Base-by-base conservation (phyloP, 2,329 filamentous ascomycete genomes). In the Sporothrix curviconia region DNA sequence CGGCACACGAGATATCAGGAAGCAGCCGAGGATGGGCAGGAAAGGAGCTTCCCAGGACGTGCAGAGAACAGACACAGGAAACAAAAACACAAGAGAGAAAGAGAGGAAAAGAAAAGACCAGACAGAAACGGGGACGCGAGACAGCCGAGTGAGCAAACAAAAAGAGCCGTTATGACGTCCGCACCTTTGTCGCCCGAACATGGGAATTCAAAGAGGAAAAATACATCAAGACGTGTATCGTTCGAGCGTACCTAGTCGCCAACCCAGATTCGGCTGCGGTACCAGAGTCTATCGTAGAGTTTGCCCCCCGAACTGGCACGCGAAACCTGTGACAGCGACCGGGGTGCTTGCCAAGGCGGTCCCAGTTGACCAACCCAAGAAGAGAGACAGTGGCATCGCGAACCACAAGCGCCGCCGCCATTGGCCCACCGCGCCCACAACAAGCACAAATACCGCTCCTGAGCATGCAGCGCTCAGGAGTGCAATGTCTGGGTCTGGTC, bases 401-500 rank as follows among this genome's bases (percentile, higher is more conserved):
- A 50, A 22, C 30, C 43, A 51, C 9, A 32, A 36, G 39, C 50
- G 40, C 32, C 34, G 32, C 28, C n/a, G 25, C 59, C 28, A 56
- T 59, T 61, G 57, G 57, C 15, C 36, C 25, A 46, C 34, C 30
- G 36, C 4, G 17, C 8, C 19, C 34, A 28, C 7, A 19, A 17
- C 17, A 8, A 42, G 39, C 15, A 39, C 19, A 36, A 37, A 30
- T n/a, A 42, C 51, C 25, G 51, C 37, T 43, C 36, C n/a, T 22
- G 28, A 28, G 51, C 44, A 57, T 57, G 55, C 55, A 60, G 32
- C 55, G 25, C 28, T 55, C 58, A 60, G 59, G 55, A 58, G 59
- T 11, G 24, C 15, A 28, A 34, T 46, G 40, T 44, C 28, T 46
- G 39, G 42, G 28, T 24, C 49, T 51, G 49, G 22, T 15, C 22